These are phyloP conservation scores for Candida railenensis DNA, from an alignment of 805 yeast genomes.

Conservation along the genomic window DNA sequence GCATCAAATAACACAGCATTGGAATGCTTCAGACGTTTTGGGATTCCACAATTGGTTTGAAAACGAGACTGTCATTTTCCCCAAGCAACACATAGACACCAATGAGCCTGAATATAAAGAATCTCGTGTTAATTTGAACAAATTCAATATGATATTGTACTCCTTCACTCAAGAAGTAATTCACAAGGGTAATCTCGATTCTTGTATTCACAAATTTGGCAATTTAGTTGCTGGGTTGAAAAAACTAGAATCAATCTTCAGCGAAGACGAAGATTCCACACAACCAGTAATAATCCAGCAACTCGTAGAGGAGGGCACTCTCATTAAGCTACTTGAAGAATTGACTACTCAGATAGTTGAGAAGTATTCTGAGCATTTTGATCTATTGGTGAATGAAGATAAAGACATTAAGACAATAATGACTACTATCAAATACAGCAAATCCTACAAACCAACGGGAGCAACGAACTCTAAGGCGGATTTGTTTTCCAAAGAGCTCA, in stretches of 20 bases:
- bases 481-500: constrained; percentile 20
- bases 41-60: constrained; percentile 36
- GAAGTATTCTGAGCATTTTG: neutral
- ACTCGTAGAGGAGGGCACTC: neutral
- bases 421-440: constrained; percentile 1
- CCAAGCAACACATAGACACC: neutral
- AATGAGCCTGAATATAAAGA: neutral
- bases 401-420: constrained; percentile 1
- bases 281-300: neutral
- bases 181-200: neutral
- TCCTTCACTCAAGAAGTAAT: constrained; percentile 7
- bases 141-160: constrained; percentile 7
- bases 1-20: constrained; percentile 9
- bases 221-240: constrained; percentile 1
- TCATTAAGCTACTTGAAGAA: neutral
- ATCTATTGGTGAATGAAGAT: constrained; percentile 3
- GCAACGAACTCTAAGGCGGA: neutral
- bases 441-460: neutral
- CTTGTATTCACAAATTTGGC: neutral
- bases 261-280: neutral
- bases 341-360: neutral
- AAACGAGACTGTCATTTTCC: constrained; percentile 13
- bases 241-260: neutral
- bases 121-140: neutral
- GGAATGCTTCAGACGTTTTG: constrained; percentile 26